These are phyloP conservation scores for Sarcodon aspratus DNA, from an alignment of 768 basidiomycete species.

Conservation along the genomic window DNA sequence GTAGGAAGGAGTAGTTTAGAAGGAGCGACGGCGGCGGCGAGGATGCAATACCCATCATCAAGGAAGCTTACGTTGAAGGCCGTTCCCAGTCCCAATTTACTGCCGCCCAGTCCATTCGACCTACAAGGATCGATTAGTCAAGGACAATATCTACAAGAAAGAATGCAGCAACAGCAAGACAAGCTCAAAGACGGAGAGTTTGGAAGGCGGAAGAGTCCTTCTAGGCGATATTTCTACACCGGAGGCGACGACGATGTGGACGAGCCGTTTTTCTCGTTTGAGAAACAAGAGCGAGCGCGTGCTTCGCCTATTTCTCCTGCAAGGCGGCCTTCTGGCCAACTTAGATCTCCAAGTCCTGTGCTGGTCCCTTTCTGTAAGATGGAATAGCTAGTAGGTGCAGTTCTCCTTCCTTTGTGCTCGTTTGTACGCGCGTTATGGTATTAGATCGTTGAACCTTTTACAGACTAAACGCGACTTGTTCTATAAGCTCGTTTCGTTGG, in stretches of 20 bases:
- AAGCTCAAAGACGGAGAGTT: neutral
- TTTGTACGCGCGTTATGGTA: no score
- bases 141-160: neutral
- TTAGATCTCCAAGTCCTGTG: no score
- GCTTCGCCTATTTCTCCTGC: no score
- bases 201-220: neutral
- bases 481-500: no score
- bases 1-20: neutral
- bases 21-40: no score
- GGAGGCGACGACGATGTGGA: neutral
- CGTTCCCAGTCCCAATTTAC: constrained; percentile 14
- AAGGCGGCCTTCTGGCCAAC: no score
- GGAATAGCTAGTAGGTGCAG: no score
- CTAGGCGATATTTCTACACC: neutral
- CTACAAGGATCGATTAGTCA: neutral
- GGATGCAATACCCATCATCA: neutral
- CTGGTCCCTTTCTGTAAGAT: no score
- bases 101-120: constrained; percentile 16
- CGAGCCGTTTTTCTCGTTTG: neutral
- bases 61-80: constrained; percentile 12
- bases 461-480: no score
- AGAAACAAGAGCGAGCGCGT: no score
- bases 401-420: no score
- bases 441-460: no score
- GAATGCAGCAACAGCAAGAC: neutral